phyloP scores from a whole-genome alignment of 2,329 filamentous ascomycete genomes.

The Curvularia sp. region DNA sequence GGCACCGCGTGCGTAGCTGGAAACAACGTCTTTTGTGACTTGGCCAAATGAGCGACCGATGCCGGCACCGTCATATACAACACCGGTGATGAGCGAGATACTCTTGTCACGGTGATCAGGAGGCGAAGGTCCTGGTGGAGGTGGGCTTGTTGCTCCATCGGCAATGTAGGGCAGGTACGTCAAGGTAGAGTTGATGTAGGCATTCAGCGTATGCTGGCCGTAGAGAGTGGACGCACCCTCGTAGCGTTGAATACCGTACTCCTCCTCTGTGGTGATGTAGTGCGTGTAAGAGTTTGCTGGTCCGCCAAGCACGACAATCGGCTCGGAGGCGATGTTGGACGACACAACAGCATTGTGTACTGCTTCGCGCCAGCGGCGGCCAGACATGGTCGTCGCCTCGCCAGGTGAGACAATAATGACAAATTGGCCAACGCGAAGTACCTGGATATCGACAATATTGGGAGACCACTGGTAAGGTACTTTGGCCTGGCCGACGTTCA shows the following conservation, averaged over 20 bases:
- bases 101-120: constrained; percentile 80
- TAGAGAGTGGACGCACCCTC: constrained; percentile 94
- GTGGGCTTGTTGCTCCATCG: constrained; percentile 40
- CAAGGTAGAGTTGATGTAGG: constrained; percentile 87
- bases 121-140: constrained; percentile 66
- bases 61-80: constrained; percentile 74
- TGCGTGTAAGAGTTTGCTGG: constrained; percentile 92
- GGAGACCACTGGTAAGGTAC: constrained; percentile 86
- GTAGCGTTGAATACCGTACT: constrained; percentile 85
- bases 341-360: constrained; percentile 39
- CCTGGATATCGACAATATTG: constrained; percentile 89
- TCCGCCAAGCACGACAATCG: constrained; percentile 80
- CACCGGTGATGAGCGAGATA: constrained; percentile 79
- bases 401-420: constrained; percentile 84
- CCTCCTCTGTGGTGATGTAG: constrained; percentile 79
- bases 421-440: constrained; percentile 82
- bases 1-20: constrained; percentile 66
- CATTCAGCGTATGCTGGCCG: constrained; percentile 80
- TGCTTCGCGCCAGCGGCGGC: constrained; percentile 77
- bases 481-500: constrained; percentile 84
- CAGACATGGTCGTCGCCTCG: constrained; percentile 92
- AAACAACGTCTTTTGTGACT: constrained; percentile 62
- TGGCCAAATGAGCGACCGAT: constrained; percentile 74
- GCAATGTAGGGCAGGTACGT: constrained; percentile 72
- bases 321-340: constrained; percentile 31